Evolutionary conservation across 2,329 filamentous ascomycete species (phyloP).

Genomic region (Ophiostoma perfectum): DNA sequence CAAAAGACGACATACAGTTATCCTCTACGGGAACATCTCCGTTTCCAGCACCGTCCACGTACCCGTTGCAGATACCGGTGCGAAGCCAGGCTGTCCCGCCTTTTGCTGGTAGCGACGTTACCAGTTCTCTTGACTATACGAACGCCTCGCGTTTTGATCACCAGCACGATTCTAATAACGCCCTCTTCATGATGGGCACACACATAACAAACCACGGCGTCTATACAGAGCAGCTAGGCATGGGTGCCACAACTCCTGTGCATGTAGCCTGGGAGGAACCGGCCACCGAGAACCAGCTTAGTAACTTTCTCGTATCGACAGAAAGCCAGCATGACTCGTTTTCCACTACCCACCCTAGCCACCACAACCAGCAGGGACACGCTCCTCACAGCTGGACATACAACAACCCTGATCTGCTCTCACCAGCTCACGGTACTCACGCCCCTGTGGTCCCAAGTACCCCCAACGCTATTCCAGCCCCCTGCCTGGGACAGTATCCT

Average conservation of each 20-base stretch:
- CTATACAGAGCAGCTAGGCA: not conserved
- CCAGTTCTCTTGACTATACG: not conserved
- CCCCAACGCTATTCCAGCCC: not conserved
- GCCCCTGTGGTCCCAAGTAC: not conserved
- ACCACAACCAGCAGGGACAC: not conserved
- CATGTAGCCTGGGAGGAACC: not conserved
- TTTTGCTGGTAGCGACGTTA: not conserved
- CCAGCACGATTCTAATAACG: not conserved
- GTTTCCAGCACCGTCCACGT: not conserved
- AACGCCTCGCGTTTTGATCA: not conserved
- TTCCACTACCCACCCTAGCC: not conserved
- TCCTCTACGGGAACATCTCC: not conserved
- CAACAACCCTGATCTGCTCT: not conserved
- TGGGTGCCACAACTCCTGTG: not conserved
- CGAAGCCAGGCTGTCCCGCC: not conserved
- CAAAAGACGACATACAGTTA: not conserved
- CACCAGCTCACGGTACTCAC: not conserved
- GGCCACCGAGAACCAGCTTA: not conserved
- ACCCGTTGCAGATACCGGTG: not conserved
- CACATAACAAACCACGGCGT: not conserved
- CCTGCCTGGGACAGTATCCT: not conserved
- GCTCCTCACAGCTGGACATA: not conserved
- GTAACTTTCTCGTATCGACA: not conserved
- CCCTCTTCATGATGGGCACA: not conserved
- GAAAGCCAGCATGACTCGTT: not conserved